Percentiles rank a stretch among this genome's conserved stretches.
phyloP scores from a whole-genome alignment of 495 filamentous ascomycete species.

The Aspergillus sclerotiicarbonarius region DNA sequence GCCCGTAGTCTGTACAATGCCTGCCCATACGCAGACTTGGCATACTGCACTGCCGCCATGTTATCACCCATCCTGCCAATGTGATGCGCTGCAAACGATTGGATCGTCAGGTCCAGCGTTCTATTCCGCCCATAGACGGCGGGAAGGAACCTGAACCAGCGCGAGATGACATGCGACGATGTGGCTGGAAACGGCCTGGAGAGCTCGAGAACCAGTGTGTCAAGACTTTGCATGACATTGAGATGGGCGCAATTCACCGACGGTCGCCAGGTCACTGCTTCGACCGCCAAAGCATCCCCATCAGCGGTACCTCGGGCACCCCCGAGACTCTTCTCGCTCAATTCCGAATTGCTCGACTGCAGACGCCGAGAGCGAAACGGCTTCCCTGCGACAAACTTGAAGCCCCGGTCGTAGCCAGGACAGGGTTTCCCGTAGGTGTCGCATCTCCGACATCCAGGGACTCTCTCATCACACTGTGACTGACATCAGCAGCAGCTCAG shows the following conservation, averaged over 20 bases:
- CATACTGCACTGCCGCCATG: slow-evolving; percentile 28
- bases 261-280: slow-evolving; percentile 8
- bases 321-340: neutral
- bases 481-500: slow-evolving; percentile 6
- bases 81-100: slow-evolving; percentile 32
- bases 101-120: slow-evolving; percentile 31
- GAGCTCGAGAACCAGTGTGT: slow-evolving; percentile 26
- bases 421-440: slow-evolving; percentile 34
- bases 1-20: slow-evolving; percentile 26
- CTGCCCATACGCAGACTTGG: slow-evolving; percentile 30
- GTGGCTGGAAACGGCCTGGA: slow-evolving; percentile 18
- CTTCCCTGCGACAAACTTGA: slow-evolving; percentile 36
- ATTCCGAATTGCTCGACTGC: neutral
- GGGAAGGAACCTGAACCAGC: slow-evolving; percentile 33
- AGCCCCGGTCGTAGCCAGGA: slow-evolving; percentile 34
- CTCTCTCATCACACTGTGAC: slow-evolving; percentile 33
- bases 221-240: slow-evolving; percentile 28
- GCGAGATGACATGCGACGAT: slow-evolving; percentile 20
- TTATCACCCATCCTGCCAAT: slow-evolving; percentile 25
- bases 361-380: slow-evolving; percentile 27
- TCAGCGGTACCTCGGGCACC: neutral
- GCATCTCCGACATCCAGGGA: slow-evolving; percentile 32
- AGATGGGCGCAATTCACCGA: slow-evolving; percentile 13
- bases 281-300: neutral
- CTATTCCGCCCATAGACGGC: slow-evolving; percentile 29